Conservation (phyloP, 208 protist genomes). For the Paratrypanosoma confusum region DNA sequence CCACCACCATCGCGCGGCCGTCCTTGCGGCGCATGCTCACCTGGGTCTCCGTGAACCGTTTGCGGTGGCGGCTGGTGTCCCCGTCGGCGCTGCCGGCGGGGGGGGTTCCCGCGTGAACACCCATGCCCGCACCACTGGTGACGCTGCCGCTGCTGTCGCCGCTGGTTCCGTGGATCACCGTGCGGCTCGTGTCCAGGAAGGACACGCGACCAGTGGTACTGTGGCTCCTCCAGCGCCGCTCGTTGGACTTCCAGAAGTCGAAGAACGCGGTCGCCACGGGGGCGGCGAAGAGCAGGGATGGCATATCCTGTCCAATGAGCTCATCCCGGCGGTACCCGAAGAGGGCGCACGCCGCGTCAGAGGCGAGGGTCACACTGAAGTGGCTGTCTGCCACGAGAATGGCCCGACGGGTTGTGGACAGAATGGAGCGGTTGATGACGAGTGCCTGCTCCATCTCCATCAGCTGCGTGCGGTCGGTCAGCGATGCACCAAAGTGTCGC, state of each 20-base stretch:
- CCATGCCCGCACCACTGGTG: too few relatives aligned
- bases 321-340: neutral
- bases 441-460: neutral
- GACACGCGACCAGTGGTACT: too few relatives aligned
- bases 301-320: neutral
- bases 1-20: too few relatives aligned
- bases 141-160: neutral
- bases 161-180: constrained; percentile 1
- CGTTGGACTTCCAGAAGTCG: too few relatives aligned
- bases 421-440: neutral
- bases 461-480: constrained; percentile 3
- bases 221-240: too few relatives aligned
- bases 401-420: neutral
- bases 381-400: constrained; percentile 7
- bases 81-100: too few relatives aligned
- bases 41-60: too few relatives aligned
- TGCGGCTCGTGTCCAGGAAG: constrained; percentile 1
- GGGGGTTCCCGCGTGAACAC: too few relatives aligned
- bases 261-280: too few relatives aligned
- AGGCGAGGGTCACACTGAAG: neutral
- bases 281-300: constrained; percentile 3
- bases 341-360: neutral
- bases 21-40: too few relatives aligned
- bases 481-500: constrained; percentile 12
- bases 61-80: too few relatives aligned